Conservation (phyloP, 2,329 filamentous ascomycete species). For the Fusarium sp. region DNA sequence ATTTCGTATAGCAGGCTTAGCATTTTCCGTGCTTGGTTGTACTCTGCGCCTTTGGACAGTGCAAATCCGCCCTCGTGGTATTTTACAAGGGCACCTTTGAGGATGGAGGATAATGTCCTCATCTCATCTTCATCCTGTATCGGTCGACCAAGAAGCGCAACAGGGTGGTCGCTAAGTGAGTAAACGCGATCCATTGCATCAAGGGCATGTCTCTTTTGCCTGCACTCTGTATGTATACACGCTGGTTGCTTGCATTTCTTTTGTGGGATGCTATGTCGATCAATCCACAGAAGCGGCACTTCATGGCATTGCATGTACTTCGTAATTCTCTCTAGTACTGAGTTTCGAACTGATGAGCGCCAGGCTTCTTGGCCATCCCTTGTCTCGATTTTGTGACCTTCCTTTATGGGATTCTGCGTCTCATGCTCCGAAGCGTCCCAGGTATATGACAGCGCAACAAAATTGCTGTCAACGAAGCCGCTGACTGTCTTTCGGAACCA, state of each 20-base stretch:
- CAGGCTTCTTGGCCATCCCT: slow-evolving; percentile 7
- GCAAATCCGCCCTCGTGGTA: slow-evolving; percentile 10
- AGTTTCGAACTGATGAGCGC: slow-evolving; percentile 42
- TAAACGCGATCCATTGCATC: slow-evolving; percentile 53
- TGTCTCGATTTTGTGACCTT: slow-evolving; percentile 19
- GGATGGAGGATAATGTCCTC: slow-evolving; percentile 20
- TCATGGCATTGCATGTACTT: slow-evolving; percentile 42
- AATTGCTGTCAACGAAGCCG: slow-evolving; percentile 17
- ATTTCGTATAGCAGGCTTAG: slow-evolving; percentile 43
- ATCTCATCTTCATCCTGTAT: slow-evolving; percentile 27
- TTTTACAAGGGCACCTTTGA: slow-evolving; percentile 39
- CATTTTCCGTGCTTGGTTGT: slow-evolving; percentile 24
- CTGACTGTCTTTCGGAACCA: slow-evolving; percentile 24
- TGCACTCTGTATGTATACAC: slow-evolving; percentile 36
- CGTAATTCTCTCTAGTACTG: slow-evolving; percentile 40
- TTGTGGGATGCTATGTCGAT: slow-evolving; percentile 47
- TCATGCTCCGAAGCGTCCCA: slow-evolving; percentile 35
- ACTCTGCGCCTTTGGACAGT: slow-evolving; percentile 1
- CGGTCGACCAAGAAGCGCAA: slow-evolving; percentile 46
- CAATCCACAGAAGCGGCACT: slow-evolving; percentile 48
- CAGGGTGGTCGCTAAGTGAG: slow-evolving; percentile 46
- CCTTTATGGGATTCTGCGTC: background rate
- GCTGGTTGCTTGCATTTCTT: slow-evolving; percentile 29
- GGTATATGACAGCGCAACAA: slow-evolving; percentile 33
- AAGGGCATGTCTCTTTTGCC: slow-evolving; percentile 45